These are phyloP conservation scores for Eimeria acervulina DNA, from an alignment of 169 alveolate species.

Conservation along the genomic window DNA sequence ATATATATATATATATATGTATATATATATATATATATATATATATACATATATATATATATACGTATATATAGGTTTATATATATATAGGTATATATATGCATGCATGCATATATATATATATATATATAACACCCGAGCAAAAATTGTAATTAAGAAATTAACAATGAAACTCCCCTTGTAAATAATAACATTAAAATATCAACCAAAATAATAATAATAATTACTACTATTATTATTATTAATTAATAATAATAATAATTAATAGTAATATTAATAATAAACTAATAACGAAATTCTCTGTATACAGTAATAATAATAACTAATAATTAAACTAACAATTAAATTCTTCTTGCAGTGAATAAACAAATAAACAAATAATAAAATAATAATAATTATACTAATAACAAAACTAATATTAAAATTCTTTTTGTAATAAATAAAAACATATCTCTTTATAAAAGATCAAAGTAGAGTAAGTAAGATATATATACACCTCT, in stretches of 20 bases:
- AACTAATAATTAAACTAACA: not conserved
- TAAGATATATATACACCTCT: no score
- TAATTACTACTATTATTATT: no score
- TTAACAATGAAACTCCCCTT: not conserved
- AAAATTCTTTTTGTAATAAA: not conserved
- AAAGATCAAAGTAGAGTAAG: not conserved
- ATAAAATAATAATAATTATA: not conserved
- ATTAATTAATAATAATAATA: no score
- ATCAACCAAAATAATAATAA: no score
- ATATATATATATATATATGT: no score
- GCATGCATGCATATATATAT: no score
- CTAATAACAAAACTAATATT: not conserved
- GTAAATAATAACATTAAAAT: not conserved
- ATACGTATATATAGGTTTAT: no score
- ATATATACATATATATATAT: no score
- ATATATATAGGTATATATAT: no score
- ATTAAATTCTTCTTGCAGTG: not conserved
- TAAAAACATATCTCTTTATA: not conserved
- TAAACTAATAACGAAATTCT: no score
- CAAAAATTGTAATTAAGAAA: not conserved
- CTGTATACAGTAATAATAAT: not conserved
- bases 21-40: no score
- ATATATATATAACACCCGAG: not conserved
- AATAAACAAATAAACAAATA: not conserved
- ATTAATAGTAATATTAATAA: no score